A percentile compares a stretch with the other conserved stretches of the same genome.
Conservation (phyloP, 106 monocot genomes). For the Platanthera guangdongensis region DNA sequence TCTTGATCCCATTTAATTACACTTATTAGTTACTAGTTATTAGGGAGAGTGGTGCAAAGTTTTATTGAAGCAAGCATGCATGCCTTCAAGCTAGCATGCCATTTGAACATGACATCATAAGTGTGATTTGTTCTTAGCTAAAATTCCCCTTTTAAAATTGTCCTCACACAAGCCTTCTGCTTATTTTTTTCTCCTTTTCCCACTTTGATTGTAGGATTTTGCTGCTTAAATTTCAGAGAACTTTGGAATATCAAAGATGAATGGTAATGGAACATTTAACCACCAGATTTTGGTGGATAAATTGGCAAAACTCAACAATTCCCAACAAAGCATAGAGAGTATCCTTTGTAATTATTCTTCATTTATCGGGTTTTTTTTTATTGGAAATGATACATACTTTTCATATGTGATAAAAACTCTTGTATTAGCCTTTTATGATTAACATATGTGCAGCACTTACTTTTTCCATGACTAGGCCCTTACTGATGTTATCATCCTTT, state of each 20-base stretch:
- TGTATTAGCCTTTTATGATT: too few relatives aligned
- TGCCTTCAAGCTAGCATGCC: background rate
- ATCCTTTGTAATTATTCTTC: constrained; percentile 11
- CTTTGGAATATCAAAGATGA: constrained; percentile 8
- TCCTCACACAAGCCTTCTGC: background rate
- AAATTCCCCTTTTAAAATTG: background rate
- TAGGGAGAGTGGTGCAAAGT: too few relatives aligned
- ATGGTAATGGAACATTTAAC: constrained; percentile 21
- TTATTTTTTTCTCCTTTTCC: background rate
- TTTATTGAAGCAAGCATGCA: too few relatives aligned
- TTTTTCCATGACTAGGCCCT: too few relatives aligned
- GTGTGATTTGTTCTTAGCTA: background rate
- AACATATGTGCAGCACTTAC: too few relatives aligned
- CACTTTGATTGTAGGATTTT: constrained; percentile 12
- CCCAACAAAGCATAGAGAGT: constrained; percentile 31
- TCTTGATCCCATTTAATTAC: too few relatives aligned
- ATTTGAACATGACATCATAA: background rate
- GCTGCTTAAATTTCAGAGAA: background rate
- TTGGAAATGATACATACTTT: too few relatives aligned
- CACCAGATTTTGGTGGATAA: constrained; percentile 25
- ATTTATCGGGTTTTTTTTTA: background rate
- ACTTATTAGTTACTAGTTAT: too few relatives aligned
- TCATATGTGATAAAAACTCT: too few relatives aligned
- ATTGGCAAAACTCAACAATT: constrained; percentile 22
- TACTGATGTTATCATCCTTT: too few relatives aligned